Base-by-base conservation (phyloP, 1,139 yeast species). In the Taphrina betulina region DNA sequence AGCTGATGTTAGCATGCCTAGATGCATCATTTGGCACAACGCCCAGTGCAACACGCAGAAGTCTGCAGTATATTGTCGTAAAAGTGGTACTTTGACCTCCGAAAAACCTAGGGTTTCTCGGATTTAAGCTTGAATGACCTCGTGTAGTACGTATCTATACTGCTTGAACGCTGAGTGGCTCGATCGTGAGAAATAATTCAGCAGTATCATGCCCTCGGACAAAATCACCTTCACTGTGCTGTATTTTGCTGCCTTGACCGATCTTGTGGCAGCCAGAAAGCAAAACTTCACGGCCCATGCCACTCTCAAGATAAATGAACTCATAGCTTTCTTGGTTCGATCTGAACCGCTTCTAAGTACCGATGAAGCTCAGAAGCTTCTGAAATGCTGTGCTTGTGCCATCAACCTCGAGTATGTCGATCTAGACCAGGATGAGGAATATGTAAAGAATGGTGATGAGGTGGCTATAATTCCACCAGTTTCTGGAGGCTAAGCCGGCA, bases 391-490 rank as follows among this genome's bases (percentile, higher is more conserved):
- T 33, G 54, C 54, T 10, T 41, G 44, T 31, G 54, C 54, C 22
- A 31, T 50, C 23, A 23, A 50, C n/a, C 41, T 50, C 19, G 45
- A 38, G 34, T 50, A 50, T 19, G 46, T 40, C 17, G 54, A 50
- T 23, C 44, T 41, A 23, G 46, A 23, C 2, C 22, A 17, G 12
- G 45, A 31, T 14, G 24, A 20, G 24, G 44, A 29, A 19, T 26
- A 40, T 33, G 17, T 50, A 14, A 29, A 40, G 19, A 40, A 41
- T 2, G 54, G 54, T n/a, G 54, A 35, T 14, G 46, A 50, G 29
- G 54, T 50, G 14, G 54, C 41, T 16, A 12, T 50, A n/a, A 50
- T 50, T 23, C 54, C 54, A 5, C 54, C 54, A 22, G 54, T 50
- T 4, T 50, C 54, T 14, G 54, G 54, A 4, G 54, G 54, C 22